Evolutionary conservation across 305 asterid genomes (phyloP), one percentile per base, ranked within the genome.

Genomic region (Salvia sclarea): DNA sequence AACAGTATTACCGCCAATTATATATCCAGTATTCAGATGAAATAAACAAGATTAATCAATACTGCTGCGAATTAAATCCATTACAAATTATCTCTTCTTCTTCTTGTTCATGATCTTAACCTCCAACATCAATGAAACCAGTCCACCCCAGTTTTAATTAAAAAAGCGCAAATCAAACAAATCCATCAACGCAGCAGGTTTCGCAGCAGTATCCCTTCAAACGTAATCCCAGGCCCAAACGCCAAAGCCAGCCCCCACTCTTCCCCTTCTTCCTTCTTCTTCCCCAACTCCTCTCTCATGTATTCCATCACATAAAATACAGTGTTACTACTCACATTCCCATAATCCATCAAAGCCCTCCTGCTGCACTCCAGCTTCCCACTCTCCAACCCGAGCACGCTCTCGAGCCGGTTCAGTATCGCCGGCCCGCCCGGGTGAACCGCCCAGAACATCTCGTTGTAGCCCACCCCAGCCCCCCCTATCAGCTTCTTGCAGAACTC

Each of bases 341-440:
- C 98, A 47, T 50, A 91, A 63, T 91, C 91, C 96, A 86, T 87
- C 80, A 94, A 71, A 3, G 96, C 96, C 86, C 82, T 79, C 59
- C 97, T 85, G 76, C 97, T 91, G 70, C 96, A 87, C 4, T 85
- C 87, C 82, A 93, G 74, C 57, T 90, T 91, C 72, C 59, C 81
- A 0, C 22, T 18, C 8, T 56, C 74, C 79, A 93, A 55, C 14
- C 83, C 79, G 1, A 93, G 81, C 3, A 33, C 82, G 5, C 37
- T 81, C 74, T 91, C 97, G 64, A 93, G 37, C 61, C 91, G 73
- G 89, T 87, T 87, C 65, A 93, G 75, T 13, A 93, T 90, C 14
- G 97, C 97, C 54, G 97, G 98, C 4, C 98, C 97, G 0, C 96
- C 97, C 0, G 97, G 98, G 30, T 93, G 98, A 11, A 93, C 98